Base-by-base conservation (phyloP, 1,139 yeast species). In the Saccharomyces hybrid region DNA sequence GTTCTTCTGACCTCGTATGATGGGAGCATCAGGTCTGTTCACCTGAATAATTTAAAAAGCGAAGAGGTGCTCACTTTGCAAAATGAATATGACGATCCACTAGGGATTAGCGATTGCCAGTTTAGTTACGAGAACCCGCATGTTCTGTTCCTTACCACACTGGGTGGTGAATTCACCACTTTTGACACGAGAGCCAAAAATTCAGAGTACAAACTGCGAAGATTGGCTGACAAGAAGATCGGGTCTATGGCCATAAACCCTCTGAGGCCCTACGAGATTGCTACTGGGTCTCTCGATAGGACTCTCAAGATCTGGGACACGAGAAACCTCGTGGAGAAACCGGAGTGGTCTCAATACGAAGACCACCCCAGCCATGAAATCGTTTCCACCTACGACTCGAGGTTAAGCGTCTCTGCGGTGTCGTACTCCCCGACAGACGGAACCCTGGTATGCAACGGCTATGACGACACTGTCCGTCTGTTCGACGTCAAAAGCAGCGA, bases 221-320 rank as follows among this genome's bases (percentile, higher is more conserved):
- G 95, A 59, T 70, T 89, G 31, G 90, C 90, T 56, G 96, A 88
- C 64, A 90, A 91, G 67, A 93, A 93, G 66, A 89, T 91, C 55
- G 98, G 98, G 0, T 89, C 95, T 1, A 87, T 93, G 68, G 69
- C 85, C 0, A 79, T 88, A 25, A 89, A 88, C 62, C 98, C 98
- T 0, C 72, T 74, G 46, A 73, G 80, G 57, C 63, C 70, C 3
- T 63, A 74, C 60, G 87, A 86, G 59, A 76, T 90, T 2, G 95
- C 93, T 2, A 85, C 96, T 0, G 95, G 91, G 0, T 90, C 97
- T 0, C 75, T 93, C 51, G 99, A 93, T 66, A 75, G 98, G 60
- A 80, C 93, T 0, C 67, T 93, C 69, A 80, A 87, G 58, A 69
- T 93, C 1, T 93, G 96, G 97, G 99, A 93, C 69, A 70, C 90